Evolutionary conservation across 495 filamentous ascomycete genomes (phyloP), one percentile per base, ranked within the genome.

Genomic region (Stereocaulon alpinum): DNA sequence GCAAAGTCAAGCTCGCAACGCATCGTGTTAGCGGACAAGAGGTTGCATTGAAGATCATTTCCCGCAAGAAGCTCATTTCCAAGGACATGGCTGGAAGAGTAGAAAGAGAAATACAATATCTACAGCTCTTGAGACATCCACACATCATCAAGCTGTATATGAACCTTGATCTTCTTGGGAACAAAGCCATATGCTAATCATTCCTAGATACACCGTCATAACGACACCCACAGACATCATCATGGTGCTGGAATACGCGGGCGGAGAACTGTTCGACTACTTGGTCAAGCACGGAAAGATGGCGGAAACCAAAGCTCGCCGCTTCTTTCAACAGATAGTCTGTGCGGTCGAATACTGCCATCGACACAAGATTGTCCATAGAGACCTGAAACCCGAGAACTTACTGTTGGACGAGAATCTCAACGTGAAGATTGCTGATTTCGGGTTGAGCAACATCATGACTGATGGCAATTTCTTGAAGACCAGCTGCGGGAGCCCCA

Each of bases 271-370:
- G 29, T 98, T 98, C 76, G 92, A 98, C 69, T 97, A 96, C 69
- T 88, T 98, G 32, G 93, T 98, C 59, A 81, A 86, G 66, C 79
- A 94, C 63, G 94, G 93, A 52, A 87, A 85, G 71, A 89, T 96
- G 79, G 77, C 84, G 42, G 93, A 98, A 71, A 82, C 86, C 61
- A 84, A 91, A 64, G 93, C 94, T 44, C 83, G 93, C 50, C 87
- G 91, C 64, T 97, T 98, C 74, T 98, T 98, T 73, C 93, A 98
- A 70, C 93, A 98, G 72, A 98, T 98, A 66, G 89, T 96, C n/a
- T 95, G 92, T 68, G 94, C 93, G 20, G 94, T 98, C 54, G 93
- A 98, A 68, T 98, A 98, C 73, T 98, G 93, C 71, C 93, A 98
- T 73, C 82, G 93, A 61, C 94, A 98, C 75, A 97, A 97, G 73